Percentiles rank a stretch among this genome's conserved stretches.
Conservation (phyloP, 2,329 filamentous ascomycete species). For the Aspergillus viridinutans region DNA sequence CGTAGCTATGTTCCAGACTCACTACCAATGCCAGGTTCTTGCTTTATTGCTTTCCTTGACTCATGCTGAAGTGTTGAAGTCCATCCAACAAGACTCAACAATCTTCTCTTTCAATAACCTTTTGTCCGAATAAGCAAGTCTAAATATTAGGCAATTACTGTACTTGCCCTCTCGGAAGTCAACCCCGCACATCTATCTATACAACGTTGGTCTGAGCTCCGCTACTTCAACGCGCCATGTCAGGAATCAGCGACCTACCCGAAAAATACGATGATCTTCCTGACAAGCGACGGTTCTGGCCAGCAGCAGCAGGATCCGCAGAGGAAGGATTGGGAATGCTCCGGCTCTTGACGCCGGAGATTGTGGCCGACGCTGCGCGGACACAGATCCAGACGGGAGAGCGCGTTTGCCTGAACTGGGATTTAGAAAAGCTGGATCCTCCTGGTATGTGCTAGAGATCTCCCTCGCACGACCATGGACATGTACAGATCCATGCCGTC, state of each 20-base stretch:
- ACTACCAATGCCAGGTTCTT: neutral
- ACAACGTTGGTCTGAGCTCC: neutral
- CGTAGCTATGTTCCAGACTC: neutral
- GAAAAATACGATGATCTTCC: conserved; percentile 41
- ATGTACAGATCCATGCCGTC: too few relatives aligned
- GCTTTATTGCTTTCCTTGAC: neutral
- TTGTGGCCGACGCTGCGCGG: conserved; percentile 49
- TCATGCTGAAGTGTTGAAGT: neutral
- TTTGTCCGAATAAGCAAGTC: neutral
- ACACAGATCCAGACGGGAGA: conserved; percentile 52
- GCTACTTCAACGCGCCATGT: conserved; percentile 14
- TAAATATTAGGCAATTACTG: too few relatives aligned
- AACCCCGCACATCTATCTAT: conserved; percentile 3
- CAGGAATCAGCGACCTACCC: conserved; percentile 20
- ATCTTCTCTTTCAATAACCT: neutral
- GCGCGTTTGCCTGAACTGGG: conserved; percentile 54
- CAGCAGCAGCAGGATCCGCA: conserved; percentile 40
- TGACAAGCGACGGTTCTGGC: conserved; percentile 49
- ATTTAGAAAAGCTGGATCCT: conserved; percentile 52
- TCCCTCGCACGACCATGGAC: neutral
- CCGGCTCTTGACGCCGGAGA: conserved; percentile 49
- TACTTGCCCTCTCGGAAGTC: neutral
- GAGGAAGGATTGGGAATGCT: conserved; percentile 55
- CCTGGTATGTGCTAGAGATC: conserved; percentile 22
- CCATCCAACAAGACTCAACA: neutral